Conservation (phyloP, 2,329 filamentous ascomycete genomes). For the Fusarium paranaense region DNA sequence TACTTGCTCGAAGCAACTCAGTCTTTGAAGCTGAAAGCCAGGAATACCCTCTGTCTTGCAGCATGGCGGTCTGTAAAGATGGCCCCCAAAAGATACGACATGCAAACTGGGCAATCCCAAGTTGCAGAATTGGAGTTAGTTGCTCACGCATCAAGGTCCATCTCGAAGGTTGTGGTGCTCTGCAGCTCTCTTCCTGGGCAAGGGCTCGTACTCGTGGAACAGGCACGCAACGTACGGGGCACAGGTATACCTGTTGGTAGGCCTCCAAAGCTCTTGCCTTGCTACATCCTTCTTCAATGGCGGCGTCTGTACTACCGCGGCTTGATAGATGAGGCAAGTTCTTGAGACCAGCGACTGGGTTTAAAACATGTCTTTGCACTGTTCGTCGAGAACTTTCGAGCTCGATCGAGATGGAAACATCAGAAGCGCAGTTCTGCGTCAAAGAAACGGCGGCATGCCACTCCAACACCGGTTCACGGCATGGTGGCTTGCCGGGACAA, state of each 20-base stretch:
- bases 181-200: constrained; percentile 5
- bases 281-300: constrained; percentile 14
- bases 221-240: constrained; percentile 17
- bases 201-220: constrained; percentile 35
- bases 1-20: not conserved
- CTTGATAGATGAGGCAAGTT: constrained; percentile 2
- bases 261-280: constrained; percentile 25
- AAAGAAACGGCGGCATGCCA: constrained; percentile 19
- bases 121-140: constrained; percentile 1
- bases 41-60: not conserved
- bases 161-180: constrained; percentile 3
- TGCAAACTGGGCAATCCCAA: not conserved
- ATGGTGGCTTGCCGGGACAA: constrained; percentile 20
- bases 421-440: constrained; percentile 6
- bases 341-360: constrained; percentile 10
- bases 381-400: constrained; percentile 3
- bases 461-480: constrained; percentile 19
- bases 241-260: constrained; percentile 26
- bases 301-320: constrained; percentile 15
- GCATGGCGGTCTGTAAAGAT: not conserved
- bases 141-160: not conserved
- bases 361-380: constrained; percentile 29
- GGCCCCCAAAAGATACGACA: not conserved
- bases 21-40: not conserved
- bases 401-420: not conserved